phyloP scores from a whole-genome alignment of 495 filamentous ascomycete species.

The Penicillium pulvis region DNA sequence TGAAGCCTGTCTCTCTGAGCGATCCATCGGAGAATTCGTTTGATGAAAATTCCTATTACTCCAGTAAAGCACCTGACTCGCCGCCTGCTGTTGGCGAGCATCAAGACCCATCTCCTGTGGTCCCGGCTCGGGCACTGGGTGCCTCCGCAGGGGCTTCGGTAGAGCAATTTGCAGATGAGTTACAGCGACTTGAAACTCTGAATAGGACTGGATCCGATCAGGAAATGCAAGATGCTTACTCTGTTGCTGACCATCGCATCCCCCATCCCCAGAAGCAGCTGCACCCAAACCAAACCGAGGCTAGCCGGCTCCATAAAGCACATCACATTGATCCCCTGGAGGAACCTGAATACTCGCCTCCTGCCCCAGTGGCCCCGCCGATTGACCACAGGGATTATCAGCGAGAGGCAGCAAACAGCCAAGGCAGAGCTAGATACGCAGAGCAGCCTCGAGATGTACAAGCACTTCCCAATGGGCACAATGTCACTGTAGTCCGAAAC shows the following conservation, averaged over 20 bases:
- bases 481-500: constrained; percentile 57
- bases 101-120: constrained; percentile 32
- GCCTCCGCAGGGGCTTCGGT: constrained; percentile 17
- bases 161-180: constrained; percentile 47
- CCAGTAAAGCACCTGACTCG: constrained; percentile 68
- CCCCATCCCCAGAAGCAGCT: constrained; percentile 35
- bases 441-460: constrained; percentile 27
- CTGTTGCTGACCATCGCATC: constrained; percentile 44
- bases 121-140: constrained; percentile 14
- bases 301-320: constrained; percentile 24
- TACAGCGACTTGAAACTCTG: constrained; percentile 51
- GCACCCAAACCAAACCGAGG: constrained; percentile 21
- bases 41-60: constrained; percentile 95
- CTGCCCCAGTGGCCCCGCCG: constrained; percentile 43
- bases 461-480: constrained; percentile 29
- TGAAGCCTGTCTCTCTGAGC: constrained; percentile 62
- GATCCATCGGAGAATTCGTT: constrained; percentile 65
- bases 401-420: constrained; percentile 22
- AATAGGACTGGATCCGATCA: constrained; percentile 47
- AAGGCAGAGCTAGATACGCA: constrained; percentile 21
- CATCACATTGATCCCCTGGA: constrained; percentile 37
- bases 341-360: constrained; percentile 55
- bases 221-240: constrained; percentile 51
- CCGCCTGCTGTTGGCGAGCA: constrained; percentile 35
- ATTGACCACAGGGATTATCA: constrained; percentile 33